Evolutionary conservation across 257 asterid genomes (phyloP), one percentile per base, ranked within the genome.

Genomic region (Solanum commersonii): DNA sequence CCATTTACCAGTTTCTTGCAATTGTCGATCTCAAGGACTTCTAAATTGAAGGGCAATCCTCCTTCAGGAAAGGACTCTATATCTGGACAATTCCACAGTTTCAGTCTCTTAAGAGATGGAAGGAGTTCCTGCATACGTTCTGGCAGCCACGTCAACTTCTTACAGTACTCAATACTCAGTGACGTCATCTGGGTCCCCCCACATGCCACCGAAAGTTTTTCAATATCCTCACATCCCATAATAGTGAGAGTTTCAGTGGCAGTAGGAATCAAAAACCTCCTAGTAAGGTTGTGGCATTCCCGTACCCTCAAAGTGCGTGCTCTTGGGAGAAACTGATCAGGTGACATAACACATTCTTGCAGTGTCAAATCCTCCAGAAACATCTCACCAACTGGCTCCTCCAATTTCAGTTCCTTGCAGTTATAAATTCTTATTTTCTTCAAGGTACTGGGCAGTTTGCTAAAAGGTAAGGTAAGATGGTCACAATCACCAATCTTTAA

Each of bases 221-320:
- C 25, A 10, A 87, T 8, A 38, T 77, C 0, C 33, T 78, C 29
- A 12, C 86, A 81, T 2, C 4, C 5, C 1, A 0, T 0, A 16
- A 82, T 82, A 1, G 2, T 0, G 13, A 63, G 37, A 3, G 0
- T 29, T 87, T 77, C n/a, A 29, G 15, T 74, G 33, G 33, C 52
- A 8, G 11, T 35, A 5, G 86, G 86, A 60, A 78, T 22, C 20
- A 71, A 87, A 34, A 87, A 22, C 82, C 2, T 8, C 82, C 2
- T 8, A 1, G 25, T 78, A 29, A 79, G 35, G 29, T 14, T 7
- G 52, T 14, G 25, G 23, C 68, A 46, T 1, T 2, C 1, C 0
- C 0, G 0, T 34, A 87, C 56, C 0, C 0, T 0, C 29, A 82
- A 6, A 5, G 0, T 0, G n/a, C 16, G 68, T n/a, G 40, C 33